Percentiles rank a stretch among this genome's conserved stretches.
These are phyloP conservation scores for Strobilomyces echinocephalus DNA, from an alignment of 768 basidiomycete genomes.

Conservation along the genomic window DNA sequence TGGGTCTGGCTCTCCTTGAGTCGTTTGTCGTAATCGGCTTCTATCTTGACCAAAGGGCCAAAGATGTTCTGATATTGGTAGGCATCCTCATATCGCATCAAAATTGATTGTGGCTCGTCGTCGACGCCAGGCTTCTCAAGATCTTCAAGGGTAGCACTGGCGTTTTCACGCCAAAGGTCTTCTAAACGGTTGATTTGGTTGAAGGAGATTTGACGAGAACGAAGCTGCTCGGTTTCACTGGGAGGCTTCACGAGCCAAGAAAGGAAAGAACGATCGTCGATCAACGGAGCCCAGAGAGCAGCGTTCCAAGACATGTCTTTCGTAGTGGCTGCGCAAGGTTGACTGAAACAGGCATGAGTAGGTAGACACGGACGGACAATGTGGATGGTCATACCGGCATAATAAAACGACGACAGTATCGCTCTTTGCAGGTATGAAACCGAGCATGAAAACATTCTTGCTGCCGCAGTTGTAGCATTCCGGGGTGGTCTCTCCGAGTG, in stretches of 20 bases:
- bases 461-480: constrained; percentile 99
- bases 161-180: constrained; percentile 96
- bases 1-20: constrained; percentile 99
- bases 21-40: constrained; percentile 97
- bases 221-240: constrained; percentile 90
- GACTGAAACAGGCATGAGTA: constrained; percentile 43
- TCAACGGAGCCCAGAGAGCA: constrained; percentile 94
- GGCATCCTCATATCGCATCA: constrained; percentile 93
- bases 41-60: constrained; percentile 98
- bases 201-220: constrained; percentile 95
- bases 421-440: constrained; percentile 98
- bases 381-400: constrained; percentile 64
- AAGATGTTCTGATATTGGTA: constrained; percentile 99
- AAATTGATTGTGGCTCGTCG: constrained; percentile 91
- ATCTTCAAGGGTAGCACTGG: constrained; percentile 91
- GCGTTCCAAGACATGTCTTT: constrained; percentile 99
- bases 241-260: constrained; percentile 99
- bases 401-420: constrained; percentile 97
- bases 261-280: constrained; percentile 97
- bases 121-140: constrained; percentile 96
- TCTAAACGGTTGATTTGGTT: constrained; percentile 96
- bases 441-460: constrained; percentile 99
- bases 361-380: neutral
- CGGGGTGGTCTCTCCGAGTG: constrained; percentile 94
- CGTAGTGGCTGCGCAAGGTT: constrained; percentile 95